Base-by-base conservation (phyloP, 2,329 filamentous ascomycete genomes). In the Colletotrichum trifolii region DNA sequence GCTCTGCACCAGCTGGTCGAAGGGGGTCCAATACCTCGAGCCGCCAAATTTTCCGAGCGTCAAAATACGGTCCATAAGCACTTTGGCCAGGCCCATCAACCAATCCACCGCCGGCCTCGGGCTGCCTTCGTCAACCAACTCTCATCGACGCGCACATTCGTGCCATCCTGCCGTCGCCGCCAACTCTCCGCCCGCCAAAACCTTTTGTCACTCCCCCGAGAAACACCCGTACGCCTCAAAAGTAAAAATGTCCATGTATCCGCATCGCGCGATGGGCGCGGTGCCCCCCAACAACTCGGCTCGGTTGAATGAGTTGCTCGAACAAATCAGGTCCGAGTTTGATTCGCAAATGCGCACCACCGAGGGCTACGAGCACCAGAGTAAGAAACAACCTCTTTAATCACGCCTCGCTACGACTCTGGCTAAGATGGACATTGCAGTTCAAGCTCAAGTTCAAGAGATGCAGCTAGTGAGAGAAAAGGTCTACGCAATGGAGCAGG, bases 401-500 rank as follows among this genome's bases (percentile, higher is more conserved):
- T 35, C 17, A 33, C 6, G 42, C 42, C 11, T 15, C 8, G 9
- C 9, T n/a, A 25, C 53, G 35, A 42, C 25, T 42, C 53, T 66
- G 47, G 54, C 72, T 72, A 60, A 71, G 66, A 56, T 69, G 64
- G 64, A 63, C 36, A 54, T 12, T 65, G 60, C 61, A 97, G 96
- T 98, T 75, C 89, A 92, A 64, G 88, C 89, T 54, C 96, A 99
- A 77, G 91, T 97, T 69, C 91, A 95, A 74, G 96, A 99, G 81
- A 96, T 98, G 86, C 93, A 97, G 76, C 87, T 97, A 74, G 93
- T 99, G 54, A 87, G 94, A 68, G 91, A 94, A 75, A 97, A 97
- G 79, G 93, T 99, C 66, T 97, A 93, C 74, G 88, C 92, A 72
- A 89, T 99, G 77, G 96, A 99, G 78, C 94, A 96, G 76, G 88